Evolutionary conservation across 331 rosid genomes (phyloP).

Genomic region (Rosa hybrid): DNA sequence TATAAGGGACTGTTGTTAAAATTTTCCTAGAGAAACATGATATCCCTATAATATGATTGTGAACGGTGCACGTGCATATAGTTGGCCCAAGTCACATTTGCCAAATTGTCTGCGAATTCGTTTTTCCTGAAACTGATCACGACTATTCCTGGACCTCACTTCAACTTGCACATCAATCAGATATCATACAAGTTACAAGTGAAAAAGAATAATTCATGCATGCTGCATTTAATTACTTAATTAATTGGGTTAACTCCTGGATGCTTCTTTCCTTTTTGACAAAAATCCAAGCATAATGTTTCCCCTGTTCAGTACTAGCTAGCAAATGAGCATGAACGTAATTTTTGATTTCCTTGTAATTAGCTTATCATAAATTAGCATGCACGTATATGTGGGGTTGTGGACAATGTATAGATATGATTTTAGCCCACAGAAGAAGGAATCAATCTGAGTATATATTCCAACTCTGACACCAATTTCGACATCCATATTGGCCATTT

Average conservation of each 20-base stretch:
- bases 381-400: neutral
- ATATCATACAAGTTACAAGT: neutral
- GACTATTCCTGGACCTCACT: conserved; percentile 2
- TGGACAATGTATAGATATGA: neutral
- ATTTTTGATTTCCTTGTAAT: neutral
- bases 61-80: conserved; percentile 13
- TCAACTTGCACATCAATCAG: conserved; percentile 19
- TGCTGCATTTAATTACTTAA: too few relatives aligned
- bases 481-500: conserved; percentile 11
- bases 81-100: neutral
- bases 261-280: neutral
- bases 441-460: conserved; percentile 42
- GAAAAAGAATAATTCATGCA: neutral
- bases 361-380: neutral
- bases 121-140: neutral
- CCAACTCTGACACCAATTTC: conserved; percentile 26
- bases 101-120: neutral
- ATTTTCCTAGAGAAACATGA: neutral
- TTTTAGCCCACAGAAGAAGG: conserved; percentile 8
- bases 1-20: too few relatives aligned
- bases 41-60: neutral
- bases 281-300: too few relatives aligned
- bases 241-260: neutral
- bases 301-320: too few relatives aligned
- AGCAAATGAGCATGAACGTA: neutral